These are phyloP conservation scores for Corrigiola litoralis DNA, from an alignment of 179 eudicot genomes.

Conservation along the genomic window DNA sequence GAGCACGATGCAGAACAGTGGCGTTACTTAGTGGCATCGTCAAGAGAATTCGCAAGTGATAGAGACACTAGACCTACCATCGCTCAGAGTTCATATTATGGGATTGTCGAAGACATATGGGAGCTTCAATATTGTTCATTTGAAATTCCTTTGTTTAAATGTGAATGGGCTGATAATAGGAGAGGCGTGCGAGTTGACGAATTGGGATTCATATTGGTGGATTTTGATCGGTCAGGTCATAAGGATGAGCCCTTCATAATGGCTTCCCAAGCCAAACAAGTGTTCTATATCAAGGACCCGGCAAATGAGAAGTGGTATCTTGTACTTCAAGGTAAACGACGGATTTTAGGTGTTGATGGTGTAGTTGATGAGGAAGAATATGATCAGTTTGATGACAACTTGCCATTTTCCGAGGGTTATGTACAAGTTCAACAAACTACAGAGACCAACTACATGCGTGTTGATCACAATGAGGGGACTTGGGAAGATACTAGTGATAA, in stretches of 20 bases:
- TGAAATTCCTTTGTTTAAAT: neutral
- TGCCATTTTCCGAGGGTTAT: no score
- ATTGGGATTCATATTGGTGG: conserved; percentile 4
- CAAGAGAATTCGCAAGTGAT: neutral
- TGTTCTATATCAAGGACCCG: conserved; percentile 4
- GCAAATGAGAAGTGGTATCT: neutral
- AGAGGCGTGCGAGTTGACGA: conserved; percentile 6
- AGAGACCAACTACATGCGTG: no score
- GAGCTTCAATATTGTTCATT: neutral
- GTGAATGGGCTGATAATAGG: conserved; percentile 1
- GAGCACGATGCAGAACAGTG: conserved; percentile 8
- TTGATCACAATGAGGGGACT: no score
- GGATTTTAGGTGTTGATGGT: no score
- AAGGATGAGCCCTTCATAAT: conserved; percentile 9
- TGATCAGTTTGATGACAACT: no score
- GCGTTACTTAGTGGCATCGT: neutral
- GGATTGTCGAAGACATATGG: conserved; percentile 4
- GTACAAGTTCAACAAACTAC: no score
- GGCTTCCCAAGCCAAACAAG: conserved; percentile 16
- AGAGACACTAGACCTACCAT: neutral
- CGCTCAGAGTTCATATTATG: conserved; percentile 3
- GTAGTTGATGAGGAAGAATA: no score
- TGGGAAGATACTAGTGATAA: no score
- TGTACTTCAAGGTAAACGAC: conserved; percentile 6
- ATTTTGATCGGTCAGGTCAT: conserved; percentile 4